A percentile compares a stretch with the other conserved stretches of the same genome.
phyloP scores from a whole-genome alignment of 1,139 yeast genomes.

The Protomyces macrosporus region DNA sequence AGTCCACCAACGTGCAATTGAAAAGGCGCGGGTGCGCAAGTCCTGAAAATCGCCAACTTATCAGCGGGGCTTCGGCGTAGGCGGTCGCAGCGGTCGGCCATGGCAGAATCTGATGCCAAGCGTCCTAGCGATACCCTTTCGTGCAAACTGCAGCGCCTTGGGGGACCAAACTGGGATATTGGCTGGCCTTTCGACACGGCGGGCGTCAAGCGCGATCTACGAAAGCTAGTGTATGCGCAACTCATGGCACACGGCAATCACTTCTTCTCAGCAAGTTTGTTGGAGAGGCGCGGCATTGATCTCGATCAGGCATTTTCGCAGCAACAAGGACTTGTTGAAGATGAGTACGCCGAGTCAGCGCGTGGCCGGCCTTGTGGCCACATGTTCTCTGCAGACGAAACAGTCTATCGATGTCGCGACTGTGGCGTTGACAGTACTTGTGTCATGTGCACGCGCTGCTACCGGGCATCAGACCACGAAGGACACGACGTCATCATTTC shows the following conservation, averaged over 20 bases:
- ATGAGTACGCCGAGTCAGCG: conserved; percentile 13
- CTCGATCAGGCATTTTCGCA: background rate
- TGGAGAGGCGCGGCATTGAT: background rate
- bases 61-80: background rate
- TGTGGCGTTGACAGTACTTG: conserved; percentile 84
- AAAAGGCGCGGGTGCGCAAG: too few relatives aligned
- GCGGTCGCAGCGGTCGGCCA: background rate
- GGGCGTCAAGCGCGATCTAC: background rate
- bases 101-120: background rate
- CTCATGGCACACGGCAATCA: background rate
- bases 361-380: conserved; percentile 54
- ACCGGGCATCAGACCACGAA: conserved; percentile 59
- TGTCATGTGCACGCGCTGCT: conserved; percentile 78
- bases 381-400: conserved; percentile 75
- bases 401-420: conserved; percentile 73
- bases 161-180: background rate
- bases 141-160: background rate
- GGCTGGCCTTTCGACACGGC: background rate
- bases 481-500: conserved; percentile 73
- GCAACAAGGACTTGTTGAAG: conserved; percentile 4
- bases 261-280: background rate
- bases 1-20: too few relatives aligned
- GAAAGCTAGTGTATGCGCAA: background rate
- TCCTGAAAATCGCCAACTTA: background rate
- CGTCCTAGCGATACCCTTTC: background rate